Percentiles rank a stretch among this genome's conserved stretches.
These are phyloP conservation scores for Combretum micranthum DNA, from an alignment of 345 rosid species.

Conservation along the genomic window DNA sequence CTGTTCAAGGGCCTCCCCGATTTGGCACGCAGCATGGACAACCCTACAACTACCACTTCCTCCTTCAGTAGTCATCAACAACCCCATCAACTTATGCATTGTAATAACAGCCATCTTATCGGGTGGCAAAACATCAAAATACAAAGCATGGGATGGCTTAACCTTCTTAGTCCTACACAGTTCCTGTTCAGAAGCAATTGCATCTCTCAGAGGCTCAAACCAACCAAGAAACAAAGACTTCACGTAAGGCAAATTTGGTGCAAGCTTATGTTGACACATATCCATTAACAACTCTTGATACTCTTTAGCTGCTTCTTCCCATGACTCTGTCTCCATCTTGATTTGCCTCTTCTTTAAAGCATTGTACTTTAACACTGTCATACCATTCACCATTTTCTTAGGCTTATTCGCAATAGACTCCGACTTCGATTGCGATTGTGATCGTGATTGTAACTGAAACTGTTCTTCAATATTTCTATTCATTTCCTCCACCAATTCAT, in stretches of 20 bases:
- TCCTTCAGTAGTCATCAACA: conserved; percentile 61
- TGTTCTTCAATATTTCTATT: conserved; percentile 27
- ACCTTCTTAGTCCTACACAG: conserved; percentile 22
- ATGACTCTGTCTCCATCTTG: conserved; percentile 87
- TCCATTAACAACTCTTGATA: conserved; percentile 71
- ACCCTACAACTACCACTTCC: conserved; percentile 59
- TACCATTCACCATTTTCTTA: conserved; percentile 47
- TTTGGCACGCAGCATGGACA: conserved; percentile 65
- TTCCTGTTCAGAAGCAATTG: conserved; percentile 73
- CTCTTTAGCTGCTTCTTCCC: conserved; percentile 86
- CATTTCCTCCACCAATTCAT: conserved; percentile 39
- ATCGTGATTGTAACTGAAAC: conserved; percentile 2
- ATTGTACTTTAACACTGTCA: conserved; percentile 44
- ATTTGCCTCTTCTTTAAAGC: conserved; percentile 56
- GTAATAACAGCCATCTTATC: conserved; percentile 94
- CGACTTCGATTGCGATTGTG: not conserved
- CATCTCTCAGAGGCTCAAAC: conserved; percentile 86
- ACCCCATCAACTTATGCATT: conserved; percentile 86
- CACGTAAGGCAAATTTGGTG: conserved; percentile 84
- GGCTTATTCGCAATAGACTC: conserved; percentile 29
- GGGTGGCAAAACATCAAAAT: conserved; percentile 51
- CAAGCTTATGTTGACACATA: conserved; percentile 95
- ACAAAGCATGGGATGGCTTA: conserved; percentile 40
- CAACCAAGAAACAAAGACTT: conserved; percentile 89
- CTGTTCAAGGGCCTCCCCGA: conserved; percentile 92